A percentile compares a stretch with the other conserved stretches of the same genome.
These are phyloP conservation scores for Fraxinus pennsylvanica DNA, from an alignment of 257 asterid genomes.

Conservation along the genomic window DNA sequence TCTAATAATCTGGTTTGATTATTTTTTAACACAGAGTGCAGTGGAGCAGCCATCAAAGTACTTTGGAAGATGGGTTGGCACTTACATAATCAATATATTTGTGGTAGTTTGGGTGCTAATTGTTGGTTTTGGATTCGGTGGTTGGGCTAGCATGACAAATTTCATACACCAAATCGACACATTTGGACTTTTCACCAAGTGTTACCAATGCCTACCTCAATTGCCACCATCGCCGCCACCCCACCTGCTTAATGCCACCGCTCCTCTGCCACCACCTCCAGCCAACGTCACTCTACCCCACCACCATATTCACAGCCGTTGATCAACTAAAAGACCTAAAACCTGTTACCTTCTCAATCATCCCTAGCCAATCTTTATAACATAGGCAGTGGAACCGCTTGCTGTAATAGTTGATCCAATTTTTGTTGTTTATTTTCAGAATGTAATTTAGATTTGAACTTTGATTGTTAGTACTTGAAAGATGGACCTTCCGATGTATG, in stretches of 20 bases:
- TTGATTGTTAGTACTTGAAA: constrained; percentile 13
- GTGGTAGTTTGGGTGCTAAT: constrained; percentile 48
- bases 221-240: constrained; percentile 24
- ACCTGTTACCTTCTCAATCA: neutral
- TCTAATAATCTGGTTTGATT: neutral
- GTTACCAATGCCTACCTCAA: constrained; percentile 52
- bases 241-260: constrained; percentile 31
- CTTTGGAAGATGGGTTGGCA: constrained; percentile 44
- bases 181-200: constrained; percentile 51
- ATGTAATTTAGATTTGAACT: neutral
- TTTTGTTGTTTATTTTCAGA: neutral
- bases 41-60: constrained; percentile 50
- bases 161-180: constrained; percentile 55
- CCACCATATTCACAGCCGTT: constrained; percentile 21
- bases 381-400: neutral
- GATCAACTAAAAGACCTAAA: neutral
- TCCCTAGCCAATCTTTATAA: neutral
- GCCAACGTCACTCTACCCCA: constrained; percentile 26
- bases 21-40: constrained; percentile 37
- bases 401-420: neutral
- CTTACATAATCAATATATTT: constrained; percentile 37
- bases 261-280: constrained; percentile 29
- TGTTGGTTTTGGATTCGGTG: constrained; percentile 52
- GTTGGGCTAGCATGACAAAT: constrained; percentile 49
- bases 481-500: constrained; percentile 1